Evolutionary conservation across 2,329 filamentous ascomycete genomes (phyloP), one percentile per base, ranked within the genome.

Genomic region (Sphaerulina vaccinii): DNA sequence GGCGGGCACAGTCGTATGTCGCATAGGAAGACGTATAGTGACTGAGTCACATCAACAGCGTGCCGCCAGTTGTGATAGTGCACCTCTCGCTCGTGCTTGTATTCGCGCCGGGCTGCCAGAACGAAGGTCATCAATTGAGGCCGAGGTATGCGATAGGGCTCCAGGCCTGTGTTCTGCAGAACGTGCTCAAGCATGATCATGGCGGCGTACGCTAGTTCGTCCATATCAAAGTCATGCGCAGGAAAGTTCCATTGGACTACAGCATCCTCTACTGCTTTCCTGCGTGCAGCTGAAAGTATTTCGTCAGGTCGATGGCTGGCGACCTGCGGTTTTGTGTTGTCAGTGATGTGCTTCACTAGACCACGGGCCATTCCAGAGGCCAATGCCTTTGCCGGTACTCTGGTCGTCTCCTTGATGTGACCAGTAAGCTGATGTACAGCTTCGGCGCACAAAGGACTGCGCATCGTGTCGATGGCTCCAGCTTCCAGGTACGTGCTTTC

Each of bases 21-120:
- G 45, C 96, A 85, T 5, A 97, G 81, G 67, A 96, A 96, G 73
- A 87, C 85, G 69, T 96, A 97, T 3, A 90, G 84, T 1, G 92
- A 95, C 70, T 97, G 92, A 47, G 97, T 78, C 22, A 99, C 93
- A 71, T 99, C 93, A 56, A 96, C 86, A 18, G 96, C 93, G 71
- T 99, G 93, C 49, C 92, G 87, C 70, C 97, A 99, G 72, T 99
- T 99, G 76, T 99, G 93, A 67, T 97, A 99, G 36, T 65, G 62
- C 15, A 68, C 66, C 36, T 68, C 64, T 11, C 60, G 56, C 44
- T 68, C 62, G 18, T 83, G 87, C 70, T 97, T 97, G 74, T 99
- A 99, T n/a, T 93, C 89, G 41, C 87, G 85, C 56, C 92, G 86
- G 65, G 90, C 93, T 47, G 91, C 90, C 57, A 95, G 81, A 55